These are phyloP conservation scores for Termitomyces sp. DNA, from an alignment of 768 basidiomycete species.

Conservation along the genomic window DNA sequence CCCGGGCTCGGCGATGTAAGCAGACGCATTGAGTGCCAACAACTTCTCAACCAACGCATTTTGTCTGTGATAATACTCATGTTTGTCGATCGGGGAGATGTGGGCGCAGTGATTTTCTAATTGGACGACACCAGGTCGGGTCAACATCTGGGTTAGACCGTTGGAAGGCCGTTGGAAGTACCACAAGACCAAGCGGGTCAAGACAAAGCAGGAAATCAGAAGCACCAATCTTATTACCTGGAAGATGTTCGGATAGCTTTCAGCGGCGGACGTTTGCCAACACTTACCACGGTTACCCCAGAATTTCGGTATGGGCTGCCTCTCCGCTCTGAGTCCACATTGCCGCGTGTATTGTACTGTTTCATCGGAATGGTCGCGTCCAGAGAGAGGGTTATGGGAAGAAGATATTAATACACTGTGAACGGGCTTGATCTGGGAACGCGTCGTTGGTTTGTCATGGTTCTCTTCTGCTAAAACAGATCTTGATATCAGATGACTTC, in stretches of 20 bases:
- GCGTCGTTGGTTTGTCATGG: neutral
- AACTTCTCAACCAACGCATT: conserved; percentile 47
- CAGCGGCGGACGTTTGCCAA: neutral
- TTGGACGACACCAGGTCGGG: neutral
- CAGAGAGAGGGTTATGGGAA: neutral
- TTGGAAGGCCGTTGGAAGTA: neutral
- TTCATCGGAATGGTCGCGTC: neutral
- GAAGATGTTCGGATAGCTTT: neutral
- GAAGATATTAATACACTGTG: no score
- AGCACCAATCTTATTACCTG: neutral
- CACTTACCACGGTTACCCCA: neutral
- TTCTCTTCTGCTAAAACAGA: no score
- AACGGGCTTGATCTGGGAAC: neutral
- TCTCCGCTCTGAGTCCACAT: neutral
- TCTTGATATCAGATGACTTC: no score
- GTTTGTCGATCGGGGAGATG: conserved; percentile 41
- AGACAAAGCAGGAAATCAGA: neutral
- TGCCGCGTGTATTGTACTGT: neutral
- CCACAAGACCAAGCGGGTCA: neutral
- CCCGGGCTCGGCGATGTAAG: conserved; percentile 80
- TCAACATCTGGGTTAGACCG: neutral
- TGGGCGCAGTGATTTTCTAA: conserved; percentile 39
- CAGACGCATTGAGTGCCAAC: conserved; percentile 47
- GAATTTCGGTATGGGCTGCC: neutral
- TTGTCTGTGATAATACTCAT: conserved; percentile 54